Conservation (phyloP, 169 alveolate genomes). For the Plasmodium vivax region DNA sequence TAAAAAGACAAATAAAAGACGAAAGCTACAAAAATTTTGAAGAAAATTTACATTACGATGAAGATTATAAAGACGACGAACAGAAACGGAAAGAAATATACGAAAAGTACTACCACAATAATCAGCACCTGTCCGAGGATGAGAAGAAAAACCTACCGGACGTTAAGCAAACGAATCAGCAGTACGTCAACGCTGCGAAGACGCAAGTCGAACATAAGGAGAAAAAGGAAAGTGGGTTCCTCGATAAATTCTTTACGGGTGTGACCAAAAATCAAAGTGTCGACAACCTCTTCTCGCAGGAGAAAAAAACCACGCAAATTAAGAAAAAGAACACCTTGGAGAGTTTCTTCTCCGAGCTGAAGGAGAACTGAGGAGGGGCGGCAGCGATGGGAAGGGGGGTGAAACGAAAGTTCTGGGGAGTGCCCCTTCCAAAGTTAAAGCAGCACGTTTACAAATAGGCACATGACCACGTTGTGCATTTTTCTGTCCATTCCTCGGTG, state of each 20-base stretch:
- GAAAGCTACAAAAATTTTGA: constrained; percentile 49
- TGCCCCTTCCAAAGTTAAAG: background rate
- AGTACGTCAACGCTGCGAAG: background rate
- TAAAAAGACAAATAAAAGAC: constrained; percentile 72
- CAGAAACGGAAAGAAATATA: constrained; percentile 62
- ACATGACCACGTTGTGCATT: background rate
- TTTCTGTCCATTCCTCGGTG: background rate
- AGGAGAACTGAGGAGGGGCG: constrained; percentile 20
- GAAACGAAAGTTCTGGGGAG: background rate
- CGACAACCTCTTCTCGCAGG: constrained; percentile 62
- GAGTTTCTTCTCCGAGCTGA: constrained; percentile 54
- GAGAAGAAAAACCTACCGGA: constrained; percentile 16
- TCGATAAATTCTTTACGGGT: constrained; percentile 72
- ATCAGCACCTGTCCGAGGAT: constrained; percentile 26
- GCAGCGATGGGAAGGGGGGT: background rate
- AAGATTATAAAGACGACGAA: constrained; percentile 46
- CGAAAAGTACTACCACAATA: constrained; percentile 23
- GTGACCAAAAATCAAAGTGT: constrained; percentile 67
- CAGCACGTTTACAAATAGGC: background rate
- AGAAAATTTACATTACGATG: constrained; percentile 31
- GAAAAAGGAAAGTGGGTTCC: constrained; percentile 49
- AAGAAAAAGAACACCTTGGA: constrained; percentile 60
- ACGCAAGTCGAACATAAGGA: constrained; percentile 18
- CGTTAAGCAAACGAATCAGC: background rate
- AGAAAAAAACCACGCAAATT: constrained; percentile 64